Base-by-base conservation (phyloP, 2,329 filamentous ascomycete genomes). In the Pestalotiopsis sp. region DNA sequence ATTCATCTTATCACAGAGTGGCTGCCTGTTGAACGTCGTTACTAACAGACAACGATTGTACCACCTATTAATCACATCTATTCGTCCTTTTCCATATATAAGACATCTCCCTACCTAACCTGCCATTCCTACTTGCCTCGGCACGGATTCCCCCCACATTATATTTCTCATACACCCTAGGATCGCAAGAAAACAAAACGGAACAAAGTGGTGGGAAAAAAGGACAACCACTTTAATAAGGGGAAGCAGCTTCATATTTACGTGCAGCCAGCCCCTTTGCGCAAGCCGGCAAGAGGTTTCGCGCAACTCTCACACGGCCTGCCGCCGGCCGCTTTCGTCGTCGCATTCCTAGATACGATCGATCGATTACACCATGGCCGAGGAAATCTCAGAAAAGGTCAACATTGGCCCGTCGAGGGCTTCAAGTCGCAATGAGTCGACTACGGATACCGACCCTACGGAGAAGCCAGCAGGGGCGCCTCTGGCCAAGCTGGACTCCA, bases 401-500 rank as follows among this genome's bases (percentile, higher is more conserved):
- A 70, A 70, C 66, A 71, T 75, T 7, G 70, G 70, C 57, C 70
- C 71, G 11, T 76, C 76, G 36, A 76, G 73, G 5, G 73, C 76
- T 4, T 82, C 81, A 2, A 82, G 77, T 66, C 78, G 77, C 63
- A 77, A 75, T 71, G 78, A 76, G 62, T 83, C 82, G 38, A 78
- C 74, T 7, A 38, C 59, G 13, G 74, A 77, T 12, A 72, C 66
- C 70, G 73, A 68, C 20, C 68, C 60, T 3, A 64, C 58, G 38
- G 72, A 72, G 45, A 62, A 41, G 36, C 63, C 62, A 4, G 56
- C 61, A 12, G 66, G 70, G 70, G 49, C 25, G 38, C 67, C 31
- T 66, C 72, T 85, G 49, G 75, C 79, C 68, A 84, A 84, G 76
- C 79, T 79, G 69, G 84, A 86, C 71, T 84, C 83, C 61, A 80